Percentiles rank a stretch among this genome's conserved stretches.
Conservation (phyloP, 768 basidiomycete genomes). For the Xanthoconium purpureum region DNA sequence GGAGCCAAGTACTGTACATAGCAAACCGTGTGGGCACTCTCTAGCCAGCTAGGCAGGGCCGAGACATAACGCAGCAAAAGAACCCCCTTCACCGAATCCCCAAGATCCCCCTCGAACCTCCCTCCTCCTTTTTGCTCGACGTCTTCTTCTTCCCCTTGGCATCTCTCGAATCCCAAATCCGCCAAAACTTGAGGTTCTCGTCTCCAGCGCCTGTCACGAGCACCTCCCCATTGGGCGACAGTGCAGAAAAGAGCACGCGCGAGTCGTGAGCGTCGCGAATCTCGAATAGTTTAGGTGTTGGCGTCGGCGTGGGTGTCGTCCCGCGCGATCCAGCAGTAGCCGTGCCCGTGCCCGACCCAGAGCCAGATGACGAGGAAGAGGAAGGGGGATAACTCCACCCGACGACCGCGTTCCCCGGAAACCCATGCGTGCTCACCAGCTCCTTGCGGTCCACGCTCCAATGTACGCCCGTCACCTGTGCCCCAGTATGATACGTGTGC, state of each 20-base stretch:
- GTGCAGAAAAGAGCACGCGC: conserved; percentile 78
- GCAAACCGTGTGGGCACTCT: no score
- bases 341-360: conserved; percentile 35
- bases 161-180: conserved; percentile 66
- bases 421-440: conserved; percentile 89
- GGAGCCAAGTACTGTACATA: no score
- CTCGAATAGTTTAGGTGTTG: conserved; percentile 34
- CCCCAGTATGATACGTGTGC: conserved; percentile 80
- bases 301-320: conserved; percentile 14
- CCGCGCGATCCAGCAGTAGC: conserved; percentile 11
- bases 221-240: conserved; percentile 87
- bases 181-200: conserved; percentile 97
- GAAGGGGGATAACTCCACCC: conserved; percentile 74
- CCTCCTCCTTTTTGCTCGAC: conserved; percentile 34
- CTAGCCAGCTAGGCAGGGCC: not conserved
- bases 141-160: conserved; percentile 33
- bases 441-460: conserved; percentile 90
- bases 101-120: conserved; percentile 32
- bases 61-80: not conserved
- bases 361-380: conserved; percentile 42
- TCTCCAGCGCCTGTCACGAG: conserved; percentile 92
- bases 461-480: conserved; percentile 89
- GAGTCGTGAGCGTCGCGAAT: conserved; percentile 93
- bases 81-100: conserved; percentile 31
- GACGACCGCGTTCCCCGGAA: conserved; percentile 83